Base-by-base conservation (phyloP, 2,329 filamentous ascomycete species). In the Hawksworthiomyces lignivorus region DNA sequence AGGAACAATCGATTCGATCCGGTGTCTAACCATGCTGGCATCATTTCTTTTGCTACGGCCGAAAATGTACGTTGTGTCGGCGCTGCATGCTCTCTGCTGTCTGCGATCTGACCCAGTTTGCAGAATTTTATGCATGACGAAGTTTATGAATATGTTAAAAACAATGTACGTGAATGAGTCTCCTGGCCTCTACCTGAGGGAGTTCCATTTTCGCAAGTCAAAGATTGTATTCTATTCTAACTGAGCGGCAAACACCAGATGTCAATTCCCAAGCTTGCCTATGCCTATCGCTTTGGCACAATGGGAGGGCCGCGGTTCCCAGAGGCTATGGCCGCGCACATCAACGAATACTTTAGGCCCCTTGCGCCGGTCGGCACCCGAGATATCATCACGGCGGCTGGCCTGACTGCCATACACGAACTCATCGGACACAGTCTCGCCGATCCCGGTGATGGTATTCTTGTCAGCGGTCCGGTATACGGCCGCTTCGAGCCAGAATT, bases 401-500 rank as follows among this genome's bases (percentile, higher is more conserved):
- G 60, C 3, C 59, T 60, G n/a, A 65, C 62, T 5, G 53, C 62
- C 20, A 58, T 65, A 42, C 62, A 68, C 20, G 62, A 63, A 20
- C 54, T 64, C 19, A 56, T 67, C 4, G 60, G 61, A 1, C 68
- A 62, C 59, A 56, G 55, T 4, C 45, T 68, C 10, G 59, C 59
- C 0, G 56, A 68, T 26, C 53, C 59, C 0, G 57, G 61, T 4
- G 63, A 68, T 3, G 63, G 56, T 1, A 56, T 69, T n/a, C 48
- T 69, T 10, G 53, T 61, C 2, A 62, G 61, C 24, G 52, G 60
- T 1, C 66, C 66, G 2, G 56, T 64, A 6, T 75, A 74, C 39
- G 69, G 70, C 5, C 64, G 65, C 3, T 73, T 75, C 43, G 62
- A 70, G 28, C 56, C 65, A 3, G 72, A 75, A 46, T 67, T 74